Evolutionary conservation across 225 moss, liverwort and hornwort genomes (phyloP), one percentile per base, ranked within the genome.

Genomic region (Pleurozium schreberi): DNA sequence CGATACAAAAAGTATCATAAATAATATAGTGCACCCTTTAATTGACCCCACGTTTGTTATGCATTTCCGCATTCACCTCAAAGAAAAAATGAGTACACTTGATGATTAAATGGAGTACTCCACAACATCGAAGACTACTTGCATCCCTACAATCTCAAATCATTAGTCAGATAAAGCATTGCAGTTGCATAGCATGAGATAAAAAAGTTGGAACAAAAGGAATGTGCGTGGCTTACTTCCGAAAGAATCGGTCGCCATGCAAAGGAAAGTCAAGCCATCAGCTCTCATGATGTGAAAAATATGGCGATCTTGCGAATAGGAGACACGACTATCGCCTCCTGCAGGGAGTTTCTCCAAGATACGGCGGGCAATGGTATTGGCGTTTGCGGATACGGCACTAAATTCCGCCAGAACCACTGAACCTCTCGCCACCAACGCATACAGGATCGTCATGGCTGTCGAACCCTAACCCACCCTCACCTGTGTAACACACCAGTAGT

Each of bases 241-340:
- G 84, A 98, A 97, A 33, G 95, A 88, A 71, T 98, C 98, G 61
- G 93, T 96, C 52, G 98, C 98, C 98, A 97, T 97, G 92, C 98
- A 98, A 55, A 98, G 93, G 87, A 93, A 98, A n/a, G 98, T 96
- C 85, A 98, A 89, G 62, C 97, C 98, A 50, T 97, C 98, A 40
- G 92, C 92, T 85, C 94, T 97, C 96, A 97, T 88, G 83, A 98
- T 96, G 87, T 98, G 98, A 64, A 98, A 98, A 84, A 98, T 96
- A 83, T 98, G 98, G 40, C 98, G 97, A 83, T 98, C 98, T 89
- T 98, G 97, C n/a, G 98, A 97, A 82, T 93, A 98, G 14, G 98
- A 98, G n/a, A 96, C 95, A 62, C 97, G 98, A 88, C 92, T 98
- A 86, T 98, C 96, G 22, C 95, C 94, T 84, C 94, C 93, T 28